Base-by-base conservation (phyloP, 345 rosid species). In the Eutrema yunnanense region DNA sequence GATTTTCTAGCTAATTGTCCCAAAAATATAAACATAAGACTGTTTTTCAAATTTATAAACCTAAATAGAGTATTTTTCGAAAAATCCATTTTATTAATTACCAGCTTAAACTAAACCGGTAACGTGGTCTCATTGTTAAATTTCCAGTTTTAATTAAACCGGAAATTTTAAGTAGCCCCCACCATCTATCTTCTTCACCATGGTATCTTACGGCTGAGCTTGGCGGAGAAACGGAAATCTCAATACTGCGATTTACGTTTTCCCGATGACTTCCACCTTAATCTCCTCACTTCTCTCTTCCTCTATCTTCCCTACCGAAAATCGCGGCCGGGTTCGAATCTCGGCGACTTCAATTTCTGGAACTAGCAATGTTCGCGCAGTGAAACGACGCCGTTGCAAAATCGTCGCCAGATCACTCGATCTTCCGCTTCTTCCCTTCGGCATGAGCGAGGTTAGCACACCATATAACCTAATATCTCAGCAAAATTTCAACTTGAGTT, bases 371-470 rank as follows among this genome's bases (percentile, higher is more conserved):
- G 2, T 57, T 16, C 66, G 66, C 49, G 2, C 50, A 4, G 26
- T 5, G 55, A 69, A 47, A 58, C 67, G 67, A 19, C 66, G 62
- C 9, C 55, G 75, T 30, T 55, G 37, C 0, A 48, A 36, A 22
- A 71, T 66, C 2, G 16, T 59, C 3, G 82, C 80, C 2, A 73
- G 16, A 46, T 80, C 86, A n/a, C 74, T 86, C 1, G 77, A 80
- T 50, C 84, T 88, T 56, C 92, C 90, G 0, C 86, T 88, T 66
- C 90, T 88, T 55, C 90, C 92, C 22, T 88, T 88, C 74, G 79
- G 74, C 56, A 62, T 67, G 77, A 83, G 78, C 72, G 90, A 88
- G 81, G 90, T 83, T 52, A 63, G 26, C 38, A 64, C 43, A 55
- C 38, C 9, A 8, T 0, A 14, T 1, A 41, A 22, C 29, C 57